Conservation (phyloP, 2,329 filamentous ascomycete genomes). For the Apiospora arundinis region DNA sequence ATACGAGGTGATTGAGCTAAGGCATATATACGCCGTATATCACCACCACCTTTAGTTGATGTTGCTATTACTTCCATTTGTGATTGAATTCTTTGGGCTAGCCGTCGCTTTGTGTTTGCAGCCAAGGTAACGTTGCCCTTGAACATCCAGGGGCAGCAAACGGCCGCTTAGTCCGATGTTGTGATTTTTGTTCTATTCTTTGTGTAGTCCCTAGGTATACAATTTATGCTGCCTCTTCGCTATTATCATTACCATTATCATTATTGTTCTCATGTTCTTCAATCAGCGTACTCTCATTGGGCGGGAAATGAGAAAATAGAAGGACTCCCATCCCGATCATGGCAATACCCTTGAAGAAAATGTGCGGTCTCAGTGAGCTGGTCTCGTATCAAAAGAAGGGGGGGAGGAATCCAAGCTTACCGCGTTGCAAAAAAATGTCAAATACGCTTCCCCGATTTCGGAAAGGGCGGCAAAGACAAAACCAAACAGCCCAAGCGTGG, state of each 20-base stretch:
- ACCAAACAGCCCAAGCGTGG: constrained; percentile 71
- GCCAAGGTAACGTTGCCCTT: not conserved
- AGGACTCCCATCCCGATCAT: constrained; percentile 15
- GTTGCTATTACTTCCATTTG: too few relatives aligned
- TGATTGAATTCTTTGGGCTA: too few relatives aligned
- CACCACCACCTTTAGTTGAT: too few relatives aligned
- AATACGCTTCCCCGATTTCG: constrained; percentile 60
- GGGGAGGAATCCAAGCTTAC: constrained; percentile 45
- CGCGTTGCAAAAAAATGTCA: constrained; percentile 73
- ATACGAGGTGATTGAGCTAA: not conserved
- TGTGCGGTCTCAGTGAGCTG: not conserved
- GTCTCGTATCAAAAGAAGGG: too few relatives aligned
- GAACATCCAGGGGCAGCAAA: not conserved
- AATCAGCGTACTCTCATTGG: constrained; percentile 5
- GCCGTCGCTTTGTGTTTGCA: not conserved
- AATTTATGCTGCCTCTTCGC: not conserved
- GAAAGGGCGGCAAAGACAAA: constrained; percentile 70
- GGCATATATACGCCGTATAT: not conserved
- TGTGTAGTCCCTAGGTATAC: not conserved
- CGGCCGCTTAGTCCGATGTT: too few relatives aligned
- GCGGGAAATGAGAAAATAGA: constrained; percentile 18
- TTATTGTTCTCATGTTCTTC: not conserved
- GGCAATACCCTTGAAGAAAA: not conserved
- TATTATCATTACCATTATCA: not conserved
- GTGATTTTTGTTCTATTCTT: not conserved